phyloP scores from a whole-genome alignment of 2,329 filamentous ascomycete genomes.

The Diaporthe aspalathi region DNA sequence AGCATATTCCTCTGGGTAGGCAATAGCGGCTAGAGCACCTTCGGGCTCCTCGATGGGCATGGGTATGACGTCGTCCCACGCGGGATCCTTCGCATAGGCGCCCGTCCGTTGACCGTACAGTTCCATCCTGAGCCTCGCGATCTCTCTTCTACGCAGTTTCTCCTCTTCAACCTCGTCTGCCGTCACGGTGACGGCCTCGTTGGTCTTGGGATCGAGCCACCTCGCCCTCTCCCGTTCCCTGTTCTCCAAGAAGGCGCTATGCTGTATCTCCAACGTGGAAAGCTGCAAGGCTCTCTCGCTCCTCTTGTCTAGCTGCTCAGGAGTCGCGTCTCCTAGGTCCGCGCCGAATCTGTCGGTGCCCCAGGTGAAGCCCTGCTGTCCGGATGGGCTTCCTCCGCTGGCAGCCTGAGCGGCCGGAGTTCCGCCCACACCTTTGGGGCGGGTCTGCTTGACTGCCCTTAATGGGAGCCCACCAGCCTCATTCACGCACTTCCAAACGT shows the following conservation, averaged over 20 bases:
- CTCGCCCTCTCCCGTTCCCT: conserved; percentile 46
- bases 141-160: conserved; percentile 59
- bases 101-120: conserved; percentile 64
- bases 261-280: conserved; percentile 56
- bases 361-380: conserved; percentile 51
- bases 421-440: conserved; percentile 39
- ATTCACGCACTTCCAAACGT: conserved; percentile 68
- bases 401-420: neutral
- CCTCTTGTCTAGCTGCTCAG: conserved; percentile 58
- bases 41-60: conserved; percentile 87
- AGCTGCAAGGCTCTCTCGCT: conserved; percentile 56
- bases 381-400: neutral
- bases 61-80: conserved; percentile 86
- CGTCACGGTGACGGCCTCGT: conserved; percentile 44
- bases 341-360: conserved; percentile 63
- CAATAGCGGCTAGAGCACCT: conserved; percentile 88
- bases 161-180: conserved; percentile 59
- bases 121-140: conserved; percentile 62
- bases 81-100: conserved; percentile 73
- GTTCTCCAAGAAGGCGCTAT: conserved; percentile 56
- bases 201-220: conserved; percentile 40
- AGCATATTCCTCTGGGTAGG: conserved; percentile 88
- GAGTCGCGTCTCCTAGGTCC: conserved; percentile 60
- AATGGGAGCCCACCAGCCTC: conserved; percentile 62
- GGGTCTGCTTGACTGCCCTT: conserved; percentile 50